A percentile compares a stretch with the other conserved stretches of the same genome.
These are phyloP conservation scores for Cucurbita argyrosperma DNA, from an alignment of 306 rosid genomes.

Conservation along the genomic window DNA sequence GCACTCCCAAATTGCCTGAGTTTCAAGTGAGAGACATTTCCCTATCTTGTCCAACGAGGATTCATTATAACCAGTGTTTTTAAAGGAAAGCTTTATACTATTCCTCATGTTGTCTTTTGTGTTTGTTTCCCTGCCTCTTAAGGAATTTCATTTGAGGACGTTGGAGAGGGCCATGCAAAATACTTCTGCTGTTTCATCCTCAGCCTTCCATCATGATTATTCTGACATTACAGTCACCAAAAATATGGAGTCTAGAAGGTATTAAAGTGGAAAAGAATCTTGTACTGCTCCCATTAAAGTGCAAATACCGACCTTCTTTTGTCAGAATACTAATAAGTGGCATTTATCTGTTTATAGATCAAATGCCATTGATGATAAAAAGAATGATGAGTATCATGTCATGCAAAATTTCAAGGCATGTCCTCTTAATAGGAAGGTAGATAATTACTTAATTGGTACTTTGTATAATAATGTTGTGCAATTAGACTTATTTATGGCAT, in stretches of 20 bases:
- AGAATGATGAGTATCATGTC: slow-evolving; percentile 32
- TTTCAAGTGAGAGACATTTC: slow-evolving; percentile 54
- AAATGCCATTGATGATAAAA: slow-evolving; percentile 27
- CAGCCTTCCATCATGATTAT: slow-evolving; percentile 33
- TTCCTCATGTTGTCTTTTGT: slow-evolving; percentile 9
- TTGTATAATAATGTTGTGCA: background rate
- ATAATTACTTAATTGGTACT: background rate
- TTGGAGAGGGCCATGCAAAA: slow-evolving; percentile 78
- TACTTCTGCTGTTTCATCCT: slow-evolving; percentile 37
- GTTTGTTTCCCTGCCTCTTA: slow-evolving; percentile 22
- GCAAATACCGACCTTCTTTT: background rate
- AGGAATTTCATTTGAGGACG: slow-evolving; percentile 82
- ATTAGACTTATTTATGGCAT: slow-evolving; percentile 1
- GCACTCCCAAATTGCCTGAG: slow-evolving; percentile 68
- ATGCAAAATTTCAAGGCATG: slow-evolving; percentile 52
- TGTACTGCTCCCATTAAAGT: background rate
- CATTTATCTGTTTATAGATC: slow-evolving; percentile 31
- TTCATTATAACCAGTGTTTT: background rate
- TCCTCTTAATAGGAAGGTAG: slow-evolving; percentile 72
- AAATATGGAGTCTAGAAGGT: slow-evolving; percentile 50
- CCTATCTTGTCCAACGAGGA: background rate
- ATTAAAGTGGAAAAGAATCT: slow-evolving; percentile 2
- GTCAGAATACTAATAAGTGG: background rate
- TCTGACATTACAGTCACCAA: slow-evolving; percentile 26
- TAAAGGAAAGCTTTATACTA: background rate